Conservation (phyloP, 495 filamentous ascomycete species). For the Aspergillus nidulans region DNA sequence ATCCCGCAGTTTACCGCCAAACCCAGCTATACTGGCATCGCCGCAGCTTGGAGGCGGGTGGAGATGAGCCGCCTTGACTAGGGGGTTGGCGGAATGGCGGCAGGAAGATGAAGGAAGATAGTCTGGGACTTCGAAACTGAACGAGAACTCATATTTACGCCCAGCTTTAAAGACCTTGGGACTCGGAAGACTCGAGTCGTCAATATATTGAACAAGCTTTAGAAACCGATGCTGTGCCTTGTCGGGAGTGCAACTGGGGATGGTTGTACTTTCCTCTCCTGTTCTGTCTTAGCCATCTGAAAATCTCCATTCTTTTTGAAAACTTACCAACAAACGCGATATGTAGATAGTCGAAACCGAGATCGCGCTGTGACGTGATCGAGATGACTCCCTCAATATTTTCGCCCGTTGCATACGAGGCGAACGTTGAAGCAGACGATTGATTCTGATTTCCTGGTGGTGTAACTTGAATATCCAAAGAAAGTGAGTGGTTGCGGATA, state of each 20-base stretch:
- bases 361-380: neutral
- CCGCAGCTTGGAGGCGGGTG: conserved; percentile 67
- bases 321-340: conserved; percentile 1
- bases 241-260: conserved; percentile 3
- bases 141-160: conserved; percentile 57
- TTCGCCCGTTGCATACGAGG: conserved; percentile 5
- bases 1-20: conserved; percentile 42
- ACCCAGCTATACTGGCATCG: conserved; percentile 31
- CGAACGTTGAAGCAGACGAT: neutral
- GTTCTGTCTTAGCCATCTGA: neutral
- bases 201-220: conserved; percentile 60
- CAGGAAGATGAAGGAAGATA: conserved; percentile 55
- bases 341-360: neutral
- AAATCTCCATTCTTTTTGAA: neutral
- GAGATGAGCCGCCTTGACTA: conserved; percentile 60
- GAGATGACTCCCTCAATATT: conserved; percentile 1
- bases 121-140: conserved; percentile 68
- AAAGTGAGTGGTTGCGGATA: conserved; percentile 1
- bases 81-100: conserved; percentile 33
- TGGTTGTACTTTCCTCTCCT: conserved; percentile 14
- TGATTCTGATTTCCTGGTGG: neutral
- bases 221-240: conserved; percentile 44
- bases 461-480: neutral
- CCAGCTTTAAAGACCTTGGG: conserved; percentile 55
- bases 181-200: conserved; percentile 54